Percentiles rank a stretch among this genome's conserved stretches.
phyloP scores from a whole-genome alignment of 2,329 filamentous ascomycete species.

The Scedosporium apiospermum region DNA sequence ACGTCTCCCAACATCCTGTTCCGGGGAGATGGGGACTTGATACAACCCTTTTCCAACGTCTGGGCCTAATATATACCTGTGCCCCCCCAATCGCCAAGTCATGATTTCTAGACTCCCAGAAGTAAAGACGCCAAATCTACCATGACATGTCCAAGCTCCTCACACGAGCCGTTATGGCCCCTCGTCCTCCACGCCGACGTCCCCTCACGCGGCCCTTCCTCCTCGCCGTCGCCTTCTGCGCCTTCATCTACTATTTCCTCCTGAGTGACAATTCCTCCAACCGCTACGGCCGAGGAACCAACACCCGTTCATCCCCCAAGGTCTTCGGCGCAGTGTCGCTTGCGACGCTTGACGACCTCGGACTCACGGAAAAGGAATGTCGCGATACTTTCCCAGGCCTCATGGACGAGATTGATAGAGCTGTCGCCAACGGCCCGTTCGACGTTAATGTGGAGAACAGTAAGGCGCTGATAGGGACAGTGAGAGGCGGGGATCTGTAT shows the following conservation, averaged over 20 bases:
- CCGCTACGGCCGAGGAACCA: not conserved
- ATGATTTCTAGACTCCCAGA: not conserved
- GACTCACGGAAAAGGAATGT: not conserved
- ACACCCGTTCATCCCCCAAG: not conserved
- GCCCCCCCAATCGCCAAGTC: not conserved
- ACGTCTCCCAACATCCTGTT: too few species aligned
- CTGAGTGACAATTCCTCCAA: not conserved
- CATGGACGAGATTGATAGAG: constrained; percentile 34
- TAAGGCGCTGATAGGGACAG: not conserved
- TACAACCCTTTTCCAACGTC: not conserved
- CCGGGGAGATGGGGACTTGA: too few species aligned
- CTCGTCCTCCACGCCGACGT: not conserved
- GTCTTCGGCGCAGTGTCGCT: not conserved
- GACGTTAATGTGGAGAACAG: constrained; percentile 29
- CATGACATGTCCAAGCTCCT: not conserved
- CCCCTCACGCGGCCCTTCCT: not conserved
- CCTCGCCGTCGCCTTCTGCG: not conserved
- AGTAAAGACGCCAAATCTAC: not conserved
- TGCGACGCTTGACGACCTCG: not conserved
- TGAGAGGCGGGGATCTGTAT: constrained; percentile 23
- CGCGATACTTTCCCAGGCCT: constrained; percentile 32
- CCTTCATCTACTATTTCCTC: not conserved
- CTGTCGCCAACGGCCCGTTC: constrained; percentile 34
- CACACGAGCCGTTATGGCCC: not conserved
- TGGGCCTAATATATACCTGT: not conserved